Base-by-base conservation (phyloP, 2,329 filamentous ascomycete species). In the Parafenestella ontariensis region DNA sequence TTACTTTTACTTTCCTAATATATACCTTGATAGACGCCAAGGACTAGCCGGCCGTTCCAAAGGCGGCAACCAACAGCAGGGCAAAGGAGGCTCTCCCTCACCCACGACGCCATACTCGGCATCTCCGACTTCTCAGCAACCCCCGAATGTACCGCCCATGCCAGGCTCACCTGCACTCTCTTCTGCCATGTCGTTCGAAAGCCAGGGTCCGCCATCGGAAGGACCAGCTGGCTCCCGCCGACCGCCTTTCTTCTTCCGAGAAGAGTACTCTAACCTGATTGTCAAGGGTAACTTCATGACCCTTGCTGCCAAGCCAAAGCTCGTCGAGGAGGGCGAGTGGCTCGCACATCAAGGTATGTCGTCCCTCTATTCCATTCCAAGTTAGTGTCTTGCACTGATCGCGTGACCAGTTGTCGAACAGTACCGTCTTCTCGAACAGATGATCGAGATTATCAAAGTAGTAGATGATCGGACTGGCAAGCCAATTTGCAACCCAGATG, bases 231-330 rank as follows among this genome's bases (percentile, higher is more conserved):
- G 87, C 70, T 86, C 88, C 64, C 80, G 90, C 55, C 88, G 88
- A 54, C 83, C 85, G 36, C 90, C 90, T 15, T 79, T 91, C 57
- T 92, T 90, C 87, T 86, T 92, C 69, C 89, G 90, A 69, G 84
- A 89, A 51, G 80, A 86, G 58, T 89, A 91, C 72, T 88, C 90
- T 49, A 90, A 89, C 73, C 87, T 96, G 70, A 96, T 96, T 62
- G 93, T 97, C 70, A 96, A 94, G 81, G 94, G 94, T 55, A 98
- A 97, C 80, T 97, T 98, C 74, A 92, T 96, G 89, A 97, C 94
- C 10, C 79, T 98, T 55, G 96, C 93, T 69, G 92, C 92, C 45
- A 89, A 93, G 72, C 94, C 94, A 20, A 93, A 94, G 80, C 93
- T 95, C 52, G 91, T 97, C 41, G 94, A 97, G 70, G 87, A 92